Evolutionary conservation across 164 flowering plant species (phyloP), one percentile per base, ranked within the genome.

Genomic region (Macadamia tetraphylla): DNA sequence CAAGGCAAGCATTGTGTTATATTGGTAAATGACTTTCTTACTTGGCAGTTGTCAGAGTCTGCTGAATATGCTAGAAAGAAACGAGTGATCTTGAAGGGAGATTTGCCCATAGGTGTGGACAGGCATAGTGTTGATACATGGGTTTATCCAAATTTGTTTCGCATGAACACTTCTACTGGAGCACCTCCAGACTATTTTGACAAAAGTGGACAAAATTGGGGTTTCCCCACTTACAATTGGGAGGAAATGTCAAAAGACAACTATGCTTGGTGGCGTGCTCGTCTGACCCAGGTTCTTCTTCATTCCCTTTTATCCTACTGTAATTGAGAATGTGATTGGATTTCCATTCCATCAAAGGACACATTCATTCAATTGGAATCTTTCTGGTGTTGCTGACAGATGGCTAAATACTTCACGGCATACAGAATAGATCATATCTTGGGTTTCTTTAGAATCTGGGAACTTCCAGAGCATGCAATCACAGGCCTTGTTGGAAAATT

Each of bases 361-460:
- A 48, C 30, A 52, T n/a, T 53, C 29, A 9, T 48, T 71, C 67
- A 29, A 60, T 35, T 42, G 42, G 6, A 53, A 23, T 12, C 10
- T 35, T 29, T 42, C 71, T 23, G 68, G 13, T 65, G 13, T 64
- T 75, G 44, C 3, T 64, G 46, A 44, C 83, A 94, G 98, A 90
- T 94, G 98, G 88, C 85, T 49, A 94, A 94, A 58, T 91, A 91
- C 76, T 94, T 94, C 77, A 87, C 98, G 5, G 96, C 98, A 46
- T 94, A 94, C 78, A 84, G 98, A 74, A 94, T 94, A 72, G 98
- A 94, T 81, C 98, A 94, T 72, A 83, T 94, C 56, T 76, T 91
- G 80, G 98, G 98, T 29, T 94, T 94, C 92, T 94, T 94, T 71
- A 84, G 98, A 73, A 94, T 94, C 56, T 94, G 98, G 98, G 98